Evolutionary conservation across 768 basidiomycete genomes (phyloP).

Genomic region (Leccinum ochraceum): DNA sequence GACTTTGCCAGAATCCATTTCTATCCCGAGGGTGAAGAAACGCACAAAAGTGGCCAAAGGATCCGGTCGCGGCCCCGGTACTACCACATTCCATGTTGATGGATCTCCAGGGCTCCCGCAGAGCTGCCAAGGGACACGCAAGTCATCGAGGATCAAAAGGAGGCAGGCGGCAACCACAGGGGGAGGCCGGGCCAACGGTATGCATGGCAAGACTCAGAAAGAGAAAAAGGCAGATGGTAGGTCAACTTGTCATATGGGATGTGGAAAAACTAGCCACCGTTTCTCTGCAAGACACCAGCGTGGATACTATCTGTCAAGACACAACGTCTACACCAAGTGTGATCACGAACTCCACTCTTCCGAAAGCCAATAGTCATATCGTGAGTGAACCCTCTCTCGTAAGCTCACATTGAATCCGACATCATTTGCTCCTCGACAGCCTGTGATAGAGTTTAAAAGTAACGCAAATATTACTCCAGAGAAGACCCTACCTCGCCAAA

Average conservation of each 20-base stretch:
- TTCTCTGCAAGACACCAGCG: background rate
- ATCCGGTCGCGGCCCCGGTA: constrained; percentile 29
- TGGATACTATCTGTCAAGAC: background rate
- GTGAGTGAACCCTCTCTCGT: constrained; percentile 13
- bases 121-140: constrained; percentile 14
- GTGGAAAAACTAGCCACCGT: background rate
- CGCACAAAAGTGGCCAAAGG: constrained; percentile 36
- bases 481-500: background rate
- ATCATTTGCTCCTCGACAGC: constrained; percentile 3
- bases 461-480: background rate
- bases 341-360: background rate
- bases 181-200: constrained; percentile 21
- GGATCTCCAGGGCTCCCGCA: constrained; percentile 28
- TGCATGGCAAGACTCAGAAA: constrained; percentile 27
- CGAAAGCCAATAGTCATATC: background rate
- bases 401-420: background rate
- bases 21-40: constrained; percentile 27
- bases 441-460: background rate
- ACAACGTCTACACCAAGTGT: background rate
- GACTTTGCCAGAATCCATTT: constrained; percentile 1
- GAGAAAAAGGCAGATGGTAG: constrained; percentile 7
- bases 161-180: constrained; percentile 4
- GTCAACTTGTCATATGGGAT: background rate
- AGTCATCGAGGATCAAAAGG: constrained; percentile 20
- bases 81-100: constrained; percentile 32